These are phyloP conservation scores for Aegilops sharonensis DNA, from an alignment of 176 grass and related monocot genomes.

Conservation along the genomic window DNA sequence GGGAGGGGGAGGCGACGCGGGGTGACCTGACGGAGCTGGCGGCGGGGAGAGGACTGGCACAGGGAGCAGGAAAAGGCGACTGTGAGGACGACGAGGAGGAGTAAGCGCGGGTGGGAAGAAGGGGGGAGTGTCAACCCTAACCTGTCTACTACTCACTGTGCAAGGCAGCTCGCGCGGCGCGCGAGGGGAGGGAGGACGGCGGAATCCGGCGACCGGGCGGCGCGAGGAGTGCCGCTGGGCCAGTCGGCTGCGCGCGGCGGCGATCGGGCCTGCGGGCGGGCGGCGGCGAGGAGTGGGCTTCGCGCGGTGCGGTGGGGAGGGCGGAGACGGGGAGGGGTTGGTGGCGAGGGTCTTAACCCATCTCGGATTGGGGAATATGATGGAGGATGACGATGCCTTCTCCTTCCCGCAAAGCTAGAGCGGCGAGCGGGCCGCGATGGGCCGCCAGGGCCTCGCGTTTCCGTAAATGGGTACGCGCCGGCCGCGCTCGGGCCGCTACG, in stretches of 20 bases:
- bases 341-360: conserved; percentile 18
- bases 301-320: not conserved
- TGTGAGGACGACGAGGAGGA: not conserved
- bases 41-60: not conserved
- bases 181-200: not conserved
- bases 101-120: not conserved
- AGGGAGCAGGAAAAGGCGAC: not conserved
- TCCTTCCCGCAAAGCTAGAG: not conserved
- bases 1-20: not conserved
- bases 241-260: not conserved
- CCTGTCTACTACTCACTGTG: conserved; percentile 13
- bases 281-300: not conserved
- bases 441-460: not conserved
- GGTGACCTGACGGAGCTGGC: not conserved
- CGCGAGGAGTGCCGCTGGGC: not conserved
- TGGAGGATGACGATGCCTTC: conserved; percentile 16
- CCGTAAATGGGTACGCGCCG: not conserved
- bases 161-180: not conserved
- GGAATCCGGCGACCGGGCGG: not conserved
- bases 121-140: conserved; percentile 22
- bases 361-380: conserved; percentile 6
- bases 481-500: not conserved
- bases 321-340: conserved; percentile 3
- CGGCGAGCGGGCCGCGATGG: not conserved
- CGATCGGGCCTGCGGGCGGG: not conserved